Evolutionary conservation across 331 rosid genomes (phyloP), one percentile per base, ranked within the genome.

Genomic region (Phaseolus coccineus): DNA sequence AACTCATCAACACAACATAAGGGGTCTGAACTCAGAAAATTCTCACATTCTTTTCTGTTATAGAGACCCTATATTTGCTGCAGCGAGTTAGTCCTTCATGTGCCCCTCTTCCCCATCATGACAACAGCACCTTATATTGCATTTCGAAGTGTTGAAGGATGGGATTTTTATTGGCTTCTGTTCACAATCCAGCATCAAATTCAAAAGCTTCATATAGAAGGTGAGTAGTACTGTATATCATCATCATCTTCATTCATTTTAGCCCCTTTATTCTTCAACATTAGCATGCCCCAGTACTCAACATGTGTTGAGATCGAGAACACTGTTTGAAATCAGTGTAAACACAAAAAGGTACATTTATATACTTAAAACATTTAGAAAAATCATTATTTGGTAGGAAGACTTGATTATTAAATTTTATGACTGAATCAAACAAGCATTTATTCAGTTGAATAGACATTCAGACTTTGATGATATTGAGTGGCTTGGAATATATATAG

Each of bases 41-140:
- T 42, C 13, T 70, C 76, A 58, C 79, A 83, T 85, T 79, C 56
- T 28, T 62, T 73, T 70, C 35, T 47, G 61, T 55, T 53, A 65
- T 69, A 47, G 78, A 59, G 42, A 6, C 51, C 14, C 37, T 73
- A 35, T 67, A 44, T 44, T 46, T 42, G 12, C 47, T 40, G 12
- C 13, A 46, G 51, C 13, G 90, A 83, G 92, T 88, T 91, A 76
- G 96, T 85, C 53, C 81, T 91, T 85, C 96, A 91, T 91, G 96
- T 91, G 96, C 96, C 91, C 93, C 72, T 87, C 96, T 90, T 90
- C 93, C 82, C 96, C 96, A 90, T 90, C 93, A 64, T 82, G 96
- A 84, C 83, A 85, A 68, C 87, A 85, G 44, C 93, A 82, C 84
- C 95, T 85, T 80, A 67, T 71, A 67, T 67, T 51, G 81, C 82